These are phyloP conservation scores for Microdochium trichocladiopsis DNA, from an alignment of 2,329 filamentous ascomycete genomes.

Conservation along the genomic window DNA sequence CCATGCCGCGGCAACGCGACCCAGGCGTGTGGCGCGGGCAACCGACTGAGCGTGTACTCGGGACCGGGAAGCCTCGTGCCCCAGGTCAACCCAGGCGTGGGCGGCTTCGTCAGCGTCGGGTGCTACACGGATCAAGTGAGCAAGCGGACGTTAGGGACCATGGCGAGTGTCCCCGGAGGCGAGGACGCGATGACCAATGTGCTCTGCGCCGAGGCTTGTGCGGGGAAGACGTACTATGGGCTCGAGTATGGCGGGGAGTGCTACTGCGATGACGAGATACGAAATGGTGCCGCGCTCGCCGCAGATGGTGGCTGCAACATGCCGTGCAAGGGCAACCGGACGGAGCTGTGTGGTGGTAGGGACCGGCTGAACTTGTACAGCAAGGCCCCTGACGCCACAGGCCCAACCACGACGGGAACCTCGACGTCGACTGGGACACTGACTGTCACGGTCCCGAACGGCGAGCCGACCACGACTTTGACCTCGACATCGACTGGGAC, in stretches of 20 bases:
- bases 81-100: background rate
- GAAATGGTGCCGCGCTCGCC: background rate
- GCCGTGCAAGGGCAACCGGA: background rate
- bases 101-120: background rate
- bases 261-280: background rate
- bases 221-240: background rate
- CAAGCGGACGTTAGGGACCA: background rate
- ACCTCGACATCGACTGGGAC: background rate
- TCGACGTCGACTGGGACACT: background rate
- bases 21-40: slow-evolving; percentile 1
- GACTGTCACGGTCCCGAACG: no score
- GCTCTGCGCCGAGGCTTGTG: background rate
- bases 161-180: background rate
- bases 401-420: background rate
- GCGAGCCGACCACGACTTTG: background rate
- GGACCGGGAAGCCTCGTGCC: background rate
- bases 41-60: background rate
- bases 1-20: slow-evolving; percentile 4
- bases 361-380: background rate
- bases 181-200: background rate
- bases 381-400: background rate
- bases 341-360: background rate
- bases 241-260: background rate
- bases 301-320: background rate
- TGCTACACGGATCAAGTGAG: background rate